These are phyloP conservation scores for Xerocomellus chrysenteron DNA, from an alignment of 768 basidiomycete genomes.

Conservation along the genomic window DNA sequence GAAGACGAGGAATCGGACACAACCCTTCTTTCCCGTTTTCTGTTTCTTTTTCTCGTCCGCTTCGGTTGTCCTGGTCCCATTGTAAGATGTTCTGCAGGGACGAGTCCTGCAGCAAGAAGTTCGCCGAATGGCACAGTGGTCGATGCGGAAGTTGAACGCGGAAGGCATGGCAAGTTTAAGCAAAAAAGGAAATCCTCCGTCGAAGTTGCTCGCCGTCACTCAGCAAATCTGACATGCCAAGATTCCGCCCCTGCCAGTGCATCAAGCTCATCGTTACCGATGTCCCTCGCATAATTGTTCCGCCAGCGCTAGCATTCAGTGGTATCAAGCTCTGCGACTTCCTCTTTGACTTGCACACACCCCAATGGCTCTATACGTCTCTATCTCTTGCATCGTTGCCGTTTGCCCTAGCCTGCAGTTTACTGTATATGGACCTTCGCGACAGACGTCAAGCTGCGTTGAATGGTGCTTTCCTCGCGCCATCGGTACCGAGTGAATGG, in stretches of 20 bases:
- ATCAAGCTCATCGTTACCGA: slow-evolving; percentile 24
- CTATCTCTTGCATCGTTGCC: slow-evolving; percentile 23
- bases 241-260: slow-evolving; percentile 4
- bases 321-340: slow-evolving; percentile 6
- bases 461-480: slow-evolving; percentile 32
- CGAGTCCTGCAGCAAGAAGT: too few relatives aligned
- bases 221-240: too few relatives aligned
- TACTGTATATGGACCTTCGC: slow-evolving; percentile 4
- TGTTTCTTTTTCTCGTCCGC: slow-evolving; percentile 43
- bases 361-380: slow-evolving; percentile 10
- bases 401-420: slow-evolving; percentile 13
- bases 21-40: slow-evolving; percentile 56
- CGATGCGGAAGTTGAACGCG: too few relatives aligned
- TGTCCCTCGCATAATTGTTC: slow-evolving; percentile 19
- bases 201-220: too few relatives aligned
- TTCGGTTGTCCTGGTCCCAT: slow-evolving; percentile 34
- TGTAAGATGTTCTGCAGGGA: not conserved
- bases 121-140: too few relatives aligned
- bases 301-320: slow-evolving; percentile 8
- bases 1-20: slow-evolving; percentile 45
- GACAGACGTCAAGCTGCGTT: slow-evolving; percentile 8
- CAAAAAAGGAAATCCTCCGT: too few relatives aligned
- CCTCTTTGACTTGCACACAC: slow-evolving; percentile 1
- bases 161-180: too few relatives aligned
- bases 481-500: slow-evolving; percentile 30